Percentiles rank a stretch among this genome's conserved stretches.
These are phyloP conservation scores for Aspergillus sp. DNA, from an alignment of 2,329 filamentous ascomycete genomes.

Conservation along the genomic window DNA sequence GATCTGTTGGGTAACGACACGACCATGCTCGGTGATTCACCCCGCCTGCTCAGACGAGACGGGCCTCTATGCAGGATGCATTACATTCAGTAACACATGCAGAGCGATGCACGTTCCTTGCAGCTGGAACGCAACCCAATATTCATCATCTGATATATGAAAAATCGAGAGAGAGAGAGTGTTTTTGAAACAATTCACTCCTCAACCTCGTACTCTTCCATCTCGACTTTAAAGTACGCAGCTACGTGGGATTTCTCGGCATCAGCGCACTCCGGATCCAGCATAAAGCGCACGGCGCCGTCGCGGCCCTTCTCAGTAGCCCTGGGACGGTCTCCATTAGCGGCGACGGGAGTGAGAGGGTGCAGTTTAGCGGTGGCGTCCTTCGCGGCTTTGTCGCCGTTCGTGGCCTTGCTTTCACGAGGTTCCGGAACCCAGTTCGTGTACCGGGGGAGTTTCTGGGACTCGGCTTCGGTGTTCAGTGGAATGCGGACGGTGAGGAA, in stretches of 20 bases:
- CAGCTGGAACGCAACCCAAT: background rate
- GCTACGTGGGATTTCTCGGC: constrained; percentile 69
- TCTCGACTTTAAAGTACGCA: constrained; percentile 71
- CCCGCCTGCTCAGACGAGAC: background rate
- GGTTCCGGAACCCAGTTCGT: constrained; percentile 50
- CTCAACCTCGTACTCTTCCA: constrained; percentile 63
- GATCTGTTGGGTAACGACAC: too few species aligned
- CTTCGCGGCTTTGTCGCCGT: constrained; percentile 14
- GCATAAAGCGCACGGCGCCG: constrained; percentile 84
- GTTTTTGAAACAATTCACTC: constrained; percentile 23
- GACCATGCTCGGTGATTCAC: background rate
- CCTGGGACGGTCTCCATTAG: constrained; percentile 47
- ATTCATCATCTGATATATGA: background rate
- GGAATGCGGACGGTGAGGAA: constrained; percentile 86
- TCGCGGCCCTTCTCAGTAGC: constrained; percentile 55
- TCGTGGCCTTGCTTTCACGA: constrained; percentile 24
- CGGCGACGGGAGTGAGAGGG: constrained; percentile 50
- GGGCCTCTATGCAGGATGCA: background rate
- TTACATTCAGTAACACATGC: background rate
- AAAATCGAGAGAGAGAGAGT: too few species aligned
- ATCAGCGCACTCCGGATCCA: constrained; percentile 74
- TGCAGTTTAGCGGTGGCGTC: constrained; percentile 23
- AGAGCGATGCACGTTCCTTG: background rate
- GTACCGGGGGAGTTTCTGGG: constrained; percentile 63
- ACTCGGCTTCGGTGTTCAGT: constrained; percentile 78